Base-by-base conservation (phyloP, 495 filamentous ascomycete species). In the Neurospora sp. region DNA sequence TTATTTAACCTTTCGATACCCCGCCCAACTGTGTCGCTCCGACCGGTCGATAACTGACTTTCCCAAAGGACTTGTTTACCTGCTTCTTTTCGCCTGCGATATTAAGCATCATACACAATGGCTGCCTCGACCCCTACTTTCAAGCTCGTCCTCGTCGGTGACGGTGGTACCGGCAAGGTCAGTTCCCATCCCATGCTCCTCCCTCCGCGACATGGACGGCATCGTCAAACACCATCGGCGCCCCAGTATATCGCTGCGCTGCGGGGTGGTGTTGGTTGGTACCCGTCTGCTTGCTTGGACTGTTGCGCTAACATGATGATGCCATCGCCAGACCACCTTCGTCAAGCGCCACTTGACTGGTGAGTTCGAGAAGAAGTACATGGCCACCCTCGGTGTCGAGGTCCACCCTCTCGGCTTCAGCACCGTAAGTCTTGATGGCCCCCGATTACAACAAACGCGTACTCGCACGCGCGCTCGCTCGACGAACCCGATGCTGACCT, bases 321-420 rank as follows among this genome's bases (percentile, higher is more conserved):
- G 54, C 54, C 39, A 11, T 20, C 10, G 59, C 11, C 37, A 99
- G 96, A 99, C 96, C 82, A 99, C 96, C 82, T 99, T 99, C 88
- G 96, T 99, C 87, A 99, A 98, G 91, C 96, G 96, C 79, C 96
- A 99, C 84, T 86, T 98, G 88, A 98, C 96, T 82, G 96, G 96
- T 76, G 96, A 99, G 83, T 99, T 99, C 82, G 96, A 99, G 89
- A 99, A 99, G 91, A 99, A 98, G 87, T 99, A 99, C 85, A 98
- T 99, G 83, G 96, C 96, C 75, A 99, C 96, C 72, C 91, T 99
- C 73, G 96, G 96, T 92, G 96, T 99, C 78, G 96, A 99, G 83
- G 96, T 99, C 77, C 96, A 99, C 86, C 93, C 94, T 81, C 91
- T 97, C 74, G 90, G 88, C 78, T 97, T 97, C 89, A 93, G 89